These are phyloP conservation scores for Irpex sp. DNA, from an alignment of 1,284 basidiomycete genomes.

Conservation along the genomic window DNA sequence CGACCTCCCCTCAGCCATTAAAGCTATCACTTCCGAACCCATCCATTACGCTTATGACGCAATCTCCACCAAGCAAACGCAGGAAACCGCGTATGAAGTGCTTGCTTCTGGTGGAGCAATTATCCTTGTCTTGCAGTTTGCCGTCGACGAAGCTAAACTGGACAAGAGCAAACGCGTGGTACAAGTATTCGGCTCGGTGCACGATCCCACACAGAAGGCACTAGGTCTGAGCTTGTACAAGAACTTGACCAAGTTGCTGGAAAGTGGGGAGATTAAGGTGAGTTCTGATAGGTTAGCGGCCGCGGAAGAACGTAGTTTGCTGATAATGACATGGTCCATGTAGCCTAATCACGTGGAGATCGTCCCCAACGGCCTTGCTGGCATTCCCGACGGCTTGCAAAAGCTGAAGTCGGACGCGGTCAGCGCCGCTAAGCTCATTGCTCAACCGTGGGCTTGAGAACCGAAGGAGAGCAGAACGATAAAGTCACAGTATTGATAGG, in stretches of 20 bases:
- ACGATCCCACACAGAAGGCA: conserved; percentile 9
- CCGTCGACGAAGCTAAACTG: not conserved
- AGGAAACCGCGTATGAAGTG: conserved; percentile 21
- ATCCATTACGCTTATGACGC: conserved; percentile 38
- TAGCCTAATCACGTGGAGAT: conserved; percentile 28
- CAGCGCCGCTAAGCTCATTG: conserved; percentile 27
- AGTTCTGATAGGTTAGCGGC: not conserved
- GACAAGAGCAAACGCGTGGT: conserved; percentile 11
- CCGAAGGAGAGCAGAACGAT: not conserved
- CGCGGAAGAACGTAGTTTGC: no score
- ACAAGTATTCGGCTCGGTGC: conserved; percentile 8
- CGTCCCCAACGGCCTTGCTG: conserved; percentile 24
- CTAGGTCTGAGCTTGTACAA: conserved; percentile 11
- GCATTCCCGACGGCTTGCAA: conserved; percentile 23
- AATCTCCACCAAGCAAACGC: conserved; percentile 19
- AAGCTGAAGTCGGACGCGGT: conserved; percentile 21
- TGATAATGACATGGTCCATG: no score
- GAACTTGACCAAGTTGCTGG: conserved; percentile 12
- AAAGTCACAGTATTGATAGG: no score
- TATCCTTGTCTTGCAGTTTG: conserved; percentile 14
- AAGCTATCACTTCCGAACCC: conserved; percentile 21
- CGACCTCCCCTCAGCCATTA: conserved; percentile 8
- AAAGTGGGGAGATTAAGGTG: conserved; percentile 16
- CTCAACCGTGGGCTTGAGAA: conserved; percentile 15
- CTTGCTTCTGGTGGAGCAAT: conserved; percentile 23